Base-by-base conservation (phyloP, 208 protist species). In the Dictyostelium gargantuum region DNA sequence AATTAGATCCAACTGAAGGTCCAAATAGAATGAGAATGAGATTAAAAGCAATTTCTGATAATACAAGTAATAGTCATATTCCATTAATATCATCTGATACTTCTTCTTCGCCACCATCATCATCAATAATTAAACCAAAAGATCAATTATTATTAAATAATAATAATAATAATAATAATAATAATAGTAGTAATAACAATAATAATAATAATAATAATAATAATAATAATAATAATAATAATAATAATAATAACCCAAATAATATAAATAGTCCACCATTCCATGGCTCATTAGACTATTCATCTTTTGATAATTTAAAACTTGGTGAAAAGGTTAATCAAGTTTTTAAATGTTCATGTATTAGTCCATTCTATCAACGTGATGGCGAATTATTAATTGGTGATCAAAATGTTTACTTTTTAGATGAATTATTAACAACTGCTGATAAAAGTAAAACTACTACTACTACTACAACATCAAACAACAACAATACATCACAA, bases 331-430 rank as follows among this genome's bases (percentile, higher is more conserved):
- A 79, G 13, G 29, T 89, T 0, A 52, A 89, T 68, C 50, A 54
- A 5, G 40, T 32, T 0, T 89, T 52, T 10, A 50, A 68, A 70
- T 93, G 86, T 29, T 54, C 68, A 3, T 73, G 58, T 68, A 84
- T 93, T 6, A 32, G 26, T 35, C 86, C 86, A n/a, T 85, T 93
- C 11, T 61, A 79, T 66, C 63, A 85, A 70, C 17, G 86, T 29
- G 77, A 94, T 56, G 94, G 94, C 44, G 94, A 95, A 46, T 52
- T 95, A 17, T 46, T 95, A 11, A 70, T 95, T 68, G 58, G 92
- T n/a, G 58, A 91, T 13, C 26, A 91, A 29, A 68, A 80, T 52
- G 46, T 84, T 21, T 94, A 93, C 38, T 95, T 95, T 32, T n/a
- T 91, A 2, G 82, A 91, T 50, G 81, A 91, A 52, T 40, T 46